These are phyloP conservation scores for Eremomyces bilateralis DNA, from an alignment of 495 filamentous ascomycete species.

Conservation along the genomic window DNA sequence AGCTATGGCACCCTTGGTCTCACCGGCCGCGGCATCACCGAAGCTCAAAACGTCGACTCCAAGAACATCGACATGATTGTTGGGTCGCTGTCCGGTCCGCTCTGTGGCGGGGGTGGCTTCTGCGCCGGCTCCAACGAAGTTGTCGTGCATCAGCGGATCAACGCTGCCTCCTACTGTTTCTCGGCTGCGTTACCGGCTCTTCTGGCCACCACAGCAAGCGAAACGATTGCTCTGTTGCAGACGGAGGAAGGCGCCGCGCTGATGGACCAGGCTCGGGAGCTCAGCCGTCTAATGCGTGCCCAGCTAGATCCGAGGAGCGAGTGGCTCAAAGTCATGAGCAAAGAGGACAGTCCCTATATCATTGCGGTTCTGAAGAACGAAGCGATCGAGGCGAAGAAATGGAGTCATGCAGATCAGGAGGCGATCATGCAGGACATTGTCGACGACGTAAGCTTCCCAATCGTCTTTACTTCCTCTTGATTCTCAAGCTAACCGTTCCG, in stretches of 20 bases:
- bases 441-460: conserved; percentile 50
- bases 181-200: conserved; percentile 87
- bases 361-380: conserved; percentile 72
- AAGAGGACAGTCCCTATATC: conserved; percentile 68
- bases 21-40: conserved; percentile 77
- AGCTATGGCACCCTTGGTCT: conserved; percentile 86
- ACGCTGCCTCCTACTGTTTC: conserved; percentile 75
- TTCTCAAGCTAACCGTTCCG: conserved; percentile 23
- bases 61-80: conserved; percentile 86
- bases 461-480: background rate
- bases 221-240: conserved; percentile 57
- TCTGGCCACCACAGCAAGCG: conserved; percentile 82
- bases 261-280: conserved; percentile 52
- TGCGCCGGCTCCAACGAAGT: conserved; percentile 79
- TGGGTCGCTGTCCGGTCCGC: conserved; percentile 71
- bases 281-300: conserved; percentile 56
- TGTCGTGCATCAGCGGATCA: conserved; percentile 86
- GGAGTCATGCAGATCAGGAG: conserved; percentile 58
- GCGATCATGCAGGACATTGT: conserved; percentile 69
- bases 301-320: conserved; percentile 87
- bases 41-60: conserved; percentile 88
- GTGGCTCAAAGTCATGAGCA: conserved; percentile 69
- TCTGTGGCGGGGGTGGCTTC: conserved; percentile 88
- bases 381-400: conserved; percentile 43
- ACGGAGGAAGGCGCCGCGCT: conserved; percentile 39